These are phyloP conservation scores for Fusarium sp. DNA, from an alignment of 2,329 filamentous ascomycete genomes.

Conservation along the genomic window DNA sequence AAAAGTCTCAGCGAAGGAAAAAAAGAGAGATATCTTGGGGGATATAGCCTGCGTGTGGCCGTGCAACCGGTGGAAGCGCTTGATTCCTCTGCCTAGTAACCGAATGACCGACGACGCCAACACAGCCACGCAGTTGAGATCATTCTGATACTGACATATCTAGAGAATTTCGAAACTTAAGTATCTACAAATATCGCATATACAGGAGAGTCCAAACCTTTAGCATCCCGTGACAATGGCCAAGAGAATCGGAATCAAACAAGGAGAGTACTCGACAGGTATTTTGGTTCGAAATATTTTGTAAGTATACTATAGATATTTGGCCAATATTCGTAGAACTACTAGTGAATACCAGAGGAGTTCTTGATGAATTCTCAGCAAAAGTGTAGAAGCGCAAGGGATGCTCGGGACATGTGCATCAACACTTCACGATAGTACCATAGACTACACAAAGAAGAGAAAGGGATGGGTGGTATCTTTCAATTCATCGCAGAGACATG, in stretches of 20 bases:
- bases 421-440: background rate
- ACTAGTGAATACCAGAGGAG: background rate
- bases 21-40: background rate
- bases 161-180: background rate
- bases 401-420: background rate
- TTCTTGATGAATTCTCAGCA: background rate
- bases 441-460: background rate
- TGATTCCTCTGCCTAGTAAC: background rate
- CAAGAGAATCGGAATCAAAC: background rate
- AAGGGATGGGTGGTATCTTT: background rate
- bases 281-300: no score
- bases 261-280: background rate
- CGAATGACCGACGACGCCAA: background rate
- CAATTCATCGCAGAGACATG: conserved; percentile 25
- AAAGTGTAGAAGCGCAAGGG: background rate
- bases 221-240: background rate
- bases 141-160: background rate
- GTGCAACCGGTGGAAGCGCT: background rate
- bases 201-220: background rate
- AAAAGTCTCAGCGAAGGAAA: background rate
- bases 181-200: background rate
- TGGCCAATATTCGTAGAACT: background rate
- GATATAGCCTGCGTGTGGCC: background rate
- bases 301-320: background rate
- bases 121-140: background rate